Base-by-base conservation (phyloP, 2,329 filamentous ascomycete genomes). In the Arthrobotrys sphaeroides region DNA sequence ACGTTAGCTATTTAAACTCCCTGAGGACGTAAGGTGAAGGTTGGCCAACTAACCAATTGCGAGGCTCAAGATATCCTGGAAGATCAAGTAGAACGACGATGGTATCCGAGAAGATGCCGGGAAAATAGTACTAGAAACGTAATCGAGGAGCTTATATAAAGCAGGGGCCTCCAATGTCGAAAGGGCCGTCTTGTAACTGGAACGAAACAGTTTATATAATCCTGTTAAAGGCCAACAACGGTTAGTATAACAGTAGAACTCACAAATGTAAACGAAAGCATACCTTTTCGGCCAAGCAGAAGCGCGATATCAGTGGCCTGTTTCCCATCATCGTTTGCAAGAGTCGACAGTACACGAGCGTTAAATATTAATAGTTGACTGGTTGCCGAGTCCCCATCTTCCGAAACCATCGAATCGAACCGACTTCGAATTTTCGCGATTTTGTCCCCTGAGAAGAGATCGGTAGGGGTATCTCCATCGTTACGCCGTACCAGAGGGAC, bases 231-330 rank as follows among this genome's bases (percentile, higher is more conserved):
- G 20, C 26, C 18, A 16, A 31, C 31, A 47, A 24, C 13, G 0
- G 6, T 59, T 20, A 62, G 47, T 59, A 28, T 36, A 1, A 5
- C 7, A 20, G 4, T 12, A 2, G 22, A 28, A n/a, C n/a, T 9
- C 6, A 20, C 13, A 13, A 10, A 24, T 24, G 5, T 2, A 2
- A 22, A 18, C 9, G 5, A 10, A 31, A 3, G 9, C 3, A 31
- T 61, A 73, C 69, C 70, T 68, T 64, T 62, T 13, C 36, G 42
- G 6, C 22, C 43, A 4, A 74, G 55, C 0, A 38, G n/a, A 45
- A 74, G 18, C 7, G 55, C 70, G 10, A 74, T 59, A 57, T 62
- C 62, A 5, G 70, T 74, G 4, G 51, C 24, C 13, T 64, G 62
- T 28, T 16, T 62, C 3, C 62, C 53, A 38, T 26, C 31, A 22